A percentile compares a stretch with the other conserved stretches of the same genome.
Conservation (phyloP, 2,329 filamentous ascomycete species). For the Knoxdaviesia capensis region DNA sequence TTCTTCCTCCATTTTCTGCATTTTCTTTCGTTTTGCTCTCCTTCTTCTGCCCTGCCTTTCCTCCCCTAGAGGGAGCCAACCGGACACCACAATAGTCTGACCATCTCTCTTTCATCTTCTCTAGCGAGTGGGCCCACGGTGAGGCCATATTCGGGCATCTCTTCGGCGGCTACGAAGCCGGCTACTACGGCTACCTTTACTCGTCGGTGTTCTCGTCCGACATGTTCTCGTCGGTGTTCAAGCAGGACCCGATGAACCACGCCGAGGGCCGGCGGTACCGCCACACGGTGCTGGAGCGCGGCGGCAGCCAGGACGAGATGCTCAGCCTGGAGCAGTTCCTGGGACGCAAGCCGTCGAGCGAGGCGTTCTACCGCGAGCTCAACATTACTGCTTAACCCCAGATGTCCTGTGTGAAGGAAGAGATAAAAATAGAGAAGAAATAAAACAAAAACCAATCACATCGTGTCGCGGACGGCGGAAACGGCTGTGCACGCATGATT, state of each 20-base stretch:
- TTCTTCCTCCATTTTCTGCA: too few relatives aligned
- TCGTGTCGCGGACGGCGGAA: too few relatives aligned
- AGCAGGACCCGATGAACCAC: conserved; percentile 57
- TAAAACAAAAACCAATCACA: too few relatives aligned
- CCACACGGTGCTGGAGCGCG: conserved; percentile 58
- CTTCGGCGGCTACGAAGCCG: conserved; percentile 69
- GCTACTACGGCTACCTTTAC: conserved; percentile 59
- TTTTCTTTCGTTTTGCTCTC: too few relatives aligned
- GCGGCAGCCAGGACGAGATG: conserved; percentile 68
- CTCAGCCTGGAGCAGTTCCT: conserved; percentile 59
- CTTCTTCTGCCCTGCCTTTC: background rate
- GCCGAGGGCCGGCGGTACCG: conserved; percentile 57
- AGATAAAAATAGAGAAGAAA: too few relatives aligned
- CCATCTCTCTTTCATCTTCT: conserved; percentile 2
- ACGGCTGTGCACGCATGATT: too few relatives aligned
- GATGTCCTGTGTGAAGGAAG: too few relatives aligned
- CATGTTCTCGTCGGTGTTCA: conserved; percentile 72
- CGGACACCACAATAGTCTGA: conserved; percentile 8
- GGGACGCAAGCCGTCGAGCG: conserved; percentile 53
- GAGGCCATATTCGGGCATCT: conserved; percentile 68
- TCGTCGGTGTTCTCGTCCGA: conserved; percentile 68
- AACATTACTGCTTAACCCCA: conserved; percentile 17
- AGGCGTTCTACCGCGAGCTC: conserved; percentile 64
- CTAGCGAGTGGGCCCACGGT: conserved; percentile 51
- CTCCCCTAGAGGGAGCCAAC: background rate